Evolutionary conservation across 2,329 filamentous ascomycete species (phyloP), one percentile per base, ranked within the genome.

Genomic region (Xylariaceae sp.): DNA sequence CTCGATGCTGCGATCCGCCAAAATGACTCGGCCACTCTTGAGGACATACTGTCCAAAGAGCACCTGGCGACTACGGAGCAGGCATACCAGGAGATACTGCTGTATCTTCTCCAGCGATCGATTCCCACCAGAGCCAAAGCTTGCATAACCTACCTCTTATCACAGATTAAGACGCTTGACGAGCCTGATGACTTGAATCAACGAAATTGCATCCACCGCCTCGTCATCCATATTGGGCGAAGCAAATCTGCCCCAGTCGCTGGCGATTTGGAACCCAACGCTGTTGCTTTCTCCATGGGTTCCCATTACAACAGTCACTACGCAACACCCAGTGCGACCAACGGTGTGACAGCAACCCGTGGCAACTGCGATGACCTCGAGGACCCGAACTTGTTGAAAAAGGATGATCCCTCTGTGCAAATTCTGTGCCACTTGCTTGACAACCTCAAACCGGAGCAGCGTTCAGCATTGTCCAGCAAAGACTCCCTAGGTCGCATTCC

Each of bases 131-230:
- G 80, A 38, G 79, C 87, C 0, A 83, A 77, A 54, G 65, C 71
- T 18, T 89, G 81, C 56, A 85, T 96, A 37, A 68, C 76, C n/a
- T 77, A 76, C 43, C 73, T 97, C 1, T 64, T 98, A 2, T 67
- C 71, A 9, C 76, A 81, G 32, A 74, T 93, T 38, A 76, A 81
- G 34, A 82, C 78, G 1, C 73, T 97, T 2, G 83, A 95, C 37
- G 90, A 95, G 58, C 79, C 86, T 2, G 87, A 95, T 52, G 93
- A 97, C 58, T 89, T 98, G 59, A 95, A 97, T 65, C 83, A 85
- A 55, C 84, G 93, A 11, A 98, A 96, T 61, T 93, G 89, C 61
- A 80, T 98, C 37, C 93, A 98, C 62, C 83, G 93, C 8, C 73
- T 97, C 2, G 85, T 98, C 32, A 94, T 97, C 45, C 84, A 90